Evolutionary conservation across 371 early-diverging fungal species (phyloP), one percentile per base, ranked within the genome.

Genomic region (Mucor sp.): DNA sequence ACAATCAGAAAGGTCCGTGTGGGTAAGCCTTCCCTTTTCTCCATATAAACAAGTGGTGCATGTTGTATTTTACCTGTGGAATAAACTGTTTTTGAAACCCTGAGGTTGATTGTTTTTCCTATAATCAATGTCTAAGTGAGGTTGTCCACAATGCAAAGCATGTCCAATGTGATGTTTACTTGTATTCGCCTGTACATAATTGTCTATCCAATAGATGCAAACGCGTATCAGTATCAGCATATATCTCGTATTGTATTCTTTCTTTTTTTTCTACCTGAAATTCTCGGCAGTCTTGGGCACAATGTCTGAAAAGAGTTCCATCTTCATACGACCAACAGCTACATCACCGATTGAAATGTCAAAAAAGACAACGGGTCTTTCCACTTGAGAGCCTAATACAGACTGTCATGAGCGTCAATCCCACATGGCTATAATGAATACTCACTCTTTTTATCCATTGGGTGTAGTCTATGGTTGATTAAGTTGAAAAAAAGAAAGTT

Each of bases 231-330:
- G 23, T 1, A 53, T 27, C 15, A 53, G 27, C 8, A 15, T 27
- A 27, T 12, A 1, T 14, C 14, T 25, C 4, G 15, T 4, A 25
- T 15, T 6, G 6, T 14, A 27, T 15, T 15, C 53, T 0, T 0
- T 53, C 7, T 1, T 27, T 41, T 6, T 15, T 28, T 15, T 7
- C 35, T 62, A 67, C 67, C 67, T 67, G 83, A 99, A 99, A 87
- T 99, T 99, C 76, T 99, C 99, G 14, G 96, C 97, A 1, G 99
- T 99, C 74, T 90, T 94, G 37, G 99, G 99, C 3, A 92, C 94
- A 53, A 93, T 90, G 71, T 99, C 97, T 3, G 89, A 86, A 75
- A 93, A 92, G 19, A 99, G 90, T 77, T 98, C 97, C 92, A 99
- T 95, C 74, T 94, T 94, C 77, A 99, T 94, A 58, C 95, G 87